These are phyloP conservation scores for Penicillium sp. DNA, from an alignment of 2,329 filamentous ascomycete genomes.

Conservation along the genomic window DNA sequence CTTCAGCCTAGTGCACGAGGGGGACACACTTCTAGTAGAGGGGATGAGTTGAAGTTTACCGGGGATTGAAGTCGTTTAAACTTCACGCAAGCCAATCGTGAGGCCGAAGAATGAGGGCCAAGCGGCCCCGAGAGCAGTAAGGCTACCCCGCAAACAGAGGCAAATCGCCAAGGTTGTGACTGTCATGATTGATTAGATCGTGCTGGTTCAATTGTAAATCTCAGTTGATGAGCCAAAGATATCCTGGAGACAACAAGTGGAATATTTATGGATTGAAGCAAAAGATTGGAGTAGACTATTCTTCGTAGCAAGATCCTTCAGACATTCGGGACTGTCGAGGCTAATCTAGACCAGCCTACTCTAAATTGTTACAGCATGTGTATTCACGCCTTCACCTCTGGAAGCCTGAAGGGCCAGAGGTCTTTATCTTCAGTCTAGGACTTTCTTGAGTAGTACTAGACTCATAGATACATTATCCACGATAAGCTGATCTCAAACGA, in stretches of 20 bases:
- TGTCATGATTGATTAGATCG: background rate
- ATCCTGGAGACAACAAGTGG: background rate
- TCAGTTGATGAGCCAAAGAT: background rate
- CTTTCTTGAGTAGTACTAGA: no score
- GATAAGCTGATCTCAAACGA: no score
- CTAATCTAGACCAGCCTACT: background rate
- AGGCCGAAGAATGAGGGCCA: background rate
- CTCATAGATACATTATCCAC: no score
- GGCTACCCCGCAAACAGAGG: constrained; percentile 2
- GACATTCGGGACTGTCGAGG: background rate
- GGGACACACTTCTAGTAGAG: background rate
- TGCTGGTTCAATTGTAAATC: background rate
- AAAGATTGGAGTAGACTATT: background rate
- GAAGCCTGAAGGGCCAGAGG: background rate
- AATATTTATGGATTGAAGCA: background rate
- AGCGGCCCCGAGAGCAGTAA: background rate
- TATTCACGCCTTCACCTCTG: background rate
- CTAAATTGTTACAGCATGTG: background rate
- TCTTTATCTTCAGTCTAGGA: background rate
- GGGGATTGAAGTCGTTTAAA: background rate
- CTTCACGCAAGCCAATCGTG: background rate
- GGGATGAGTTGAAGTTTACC: background rate
- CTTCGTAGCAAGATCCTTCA: background rate
- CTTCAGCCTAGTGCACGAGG: background rate
- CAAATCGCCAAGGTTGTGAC: background rate